phyloP scores from a whole-genome alignment of 495 filamentous ascomycete species.

The Hypoxylon lienhwacheense region DNA sequence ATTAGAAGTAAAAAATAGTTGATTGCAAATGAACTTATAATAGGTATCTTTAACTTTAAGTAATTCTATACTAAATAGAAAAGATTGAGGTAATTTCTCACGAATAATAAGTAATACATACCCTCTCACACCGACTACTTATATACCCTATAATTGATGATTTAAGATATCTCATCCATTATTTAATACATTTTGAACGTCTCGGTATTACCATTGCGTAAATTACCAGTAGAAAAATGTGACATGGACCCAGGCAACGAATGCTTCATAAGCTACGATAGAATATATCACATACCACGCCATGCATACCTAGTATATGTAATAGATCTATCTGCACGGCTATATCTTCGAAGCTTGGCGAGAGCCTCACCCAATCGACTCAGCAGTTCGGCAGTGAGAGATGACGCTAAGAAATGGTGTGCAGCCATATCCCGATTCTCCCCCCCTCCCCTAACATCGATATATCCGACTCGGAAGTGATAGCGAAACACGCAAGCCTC shows the following conservation, averaged over 20 bases:
- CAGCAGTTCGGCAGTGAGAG: conserved; percentile 16
- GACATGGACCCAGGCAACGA: background rate
- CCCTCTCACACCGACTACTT: no score
- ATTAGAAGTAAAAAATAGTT: no score
- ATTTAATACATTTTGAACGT: background rate
- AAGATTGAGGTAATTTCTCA: no score
- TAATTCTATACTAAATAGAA: no score
- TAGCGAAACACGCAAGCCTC: conserved; percentile 10
- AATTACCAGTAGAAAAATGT: background rate
- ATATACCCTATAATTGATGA: no score
- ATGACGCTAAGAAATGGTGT: conserved; percentile 26
- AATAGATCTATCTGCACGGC: conserved; percentile 24
- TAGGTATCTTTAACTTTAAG: no score
- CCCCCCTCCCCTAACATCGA: conserved; percentile 23
- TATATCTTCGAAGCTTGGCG: conserved; percentile 28
- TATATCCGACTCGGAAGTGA: conserved; percentile 15
- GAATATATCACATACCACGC: conserved; percentile 3
- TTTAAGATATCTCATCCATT: no score
- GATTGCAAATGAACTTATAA: no score
- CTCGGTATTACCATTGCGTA: background rate
- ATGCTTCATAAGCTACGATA: conserved; percentile 12
- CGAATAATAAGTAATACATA: no score
- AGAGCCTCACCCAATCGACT: conserved; percentile 25
- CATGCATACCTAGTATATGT: no score
- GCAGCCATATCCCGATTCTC: conserved; percentile 21